Base-by-base conservation (phyloP, 2,329 filamentous ascomycete genomes). In the Claviceps digitariae region DNA sequence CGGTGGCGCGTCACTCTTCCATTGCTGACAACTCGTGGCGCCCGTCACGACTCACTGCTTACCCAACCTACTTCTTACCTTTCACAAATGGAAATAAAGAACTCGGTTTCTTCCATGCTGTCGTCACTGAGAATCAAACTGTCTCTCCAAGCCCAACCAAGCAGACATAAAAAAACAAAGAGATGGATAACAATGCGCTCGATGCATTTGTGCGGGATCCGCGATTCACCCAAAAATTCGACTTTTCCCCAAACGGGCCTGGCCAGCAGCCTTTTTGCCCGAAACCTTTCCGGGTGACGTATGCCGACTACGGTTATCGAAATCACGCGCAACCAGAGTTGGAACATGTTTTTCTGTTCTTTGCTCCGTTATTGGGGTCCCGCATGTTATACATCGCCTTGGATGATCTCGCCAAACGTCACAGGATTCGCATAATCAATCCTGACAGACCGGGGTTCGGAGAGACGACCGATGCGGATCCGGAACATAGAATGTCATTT, bases 361-460 rank as follows among this genome's bases (percentile, higher is more conserved):
- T 63, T 54, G 54, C 56, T 7, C 60, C 63, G 1, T 50, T 68
- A 36, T 41, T 67, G 45, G 59, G 55, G 25, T 64, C 60, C 12
- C 66, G 67, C 23, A 59, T 62, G 48, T 27, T 66, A 4, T 63
- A 66, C 43, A 51, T 64, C 17, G 58, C 62, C 57, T 68, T 69
- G 52, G 64, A 70, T 52, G 53, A 56, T 2, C 53, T 67, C 3
- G 68, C 67, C 17, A 63, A 61, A 49, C 50, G 57, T 40, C 57
- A 67, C 55, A 56, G 60, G 21, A 56, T 70, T 21, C 66, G 67
- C 34, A 60, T 70, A 47, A 60, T 70, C 53, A 55, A 57, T 52
- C 53, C 59, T 0, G 67, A 71, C 54, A 57, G 68, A 6, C 68
- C 69, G 0, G 68, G 68, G 9, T 62, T 70, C 44, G 69, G 68